These are phyloP conservation scores for Stramenopiles sp. DNA, from an alignment of 352 stramenopile species.

Conservation along the genomic window DNA sequence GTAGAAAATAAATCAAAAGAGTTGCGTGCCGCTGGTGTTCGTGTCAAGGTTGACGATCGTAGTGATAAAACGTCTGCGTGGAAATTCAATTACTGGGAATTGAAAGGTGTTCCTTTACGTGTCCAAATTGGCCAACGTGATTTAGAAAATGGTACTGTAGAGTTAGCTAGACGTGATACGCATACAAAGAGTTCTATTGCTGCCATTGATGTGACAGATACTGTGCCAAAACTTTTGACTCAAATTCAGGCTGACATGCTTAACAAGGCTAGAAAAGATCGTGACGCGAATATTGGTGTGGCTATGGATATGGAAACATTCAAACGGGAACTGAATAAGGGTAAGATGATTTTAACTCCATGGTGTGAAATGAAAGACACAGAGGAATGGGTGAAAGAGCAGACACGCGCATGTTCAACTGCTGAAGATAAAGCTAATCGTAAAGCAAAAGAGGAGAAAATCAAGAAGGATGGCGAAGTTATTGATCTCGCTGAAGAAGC, in stretches of 20 bases:
- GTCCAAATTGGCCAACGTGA: slow-evolving; percentile 90
- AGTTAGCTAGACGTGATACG: slow-evolving; percentile 58
- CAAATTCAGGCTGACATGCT: slow-evolving; percentile 83
- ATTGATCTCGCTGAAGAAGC: slow-evolving; percentile 26
- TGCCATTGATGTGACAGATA: slow-evolving; percentile 13
- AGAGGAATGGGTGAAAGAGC: slow-evolving; percentile 57
- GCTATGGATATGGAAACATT: slow-evolving; percentile 95
- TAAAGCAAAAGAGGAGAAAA: slow-evolving; percentile 16
- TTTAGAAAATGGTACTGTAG: slow-evolving; percentile 53
- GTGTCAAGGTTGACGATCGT: slow-evolving; percentile 72
- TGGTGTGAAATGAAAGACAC: slow-evolving; percentile 60
- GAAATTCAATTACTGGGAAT: slow-evolving; percentile 99
- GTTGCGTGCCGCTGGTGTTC: slow-evolving; percentile 33
- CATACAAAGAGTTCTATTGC: slow-evolving; percentile 19
- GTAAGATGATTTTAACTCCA: slow-evolving; percentile 77
- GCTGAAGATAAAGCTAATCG: slow-evolving; percentile 26
- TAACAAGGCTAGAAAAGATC: slow-evolving; percentile 42
- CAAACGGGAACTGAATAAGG: slow-evolving; percentile 68
- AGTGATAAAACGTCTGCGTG: slow-evolving; percentile 60
- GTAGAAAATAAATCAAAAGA: slow-evolving; percentile 14
- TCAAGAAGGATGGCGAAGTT: slow-evolving; percentile 17
- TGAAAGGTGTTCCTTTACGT: slow-evolving; percentile 91
- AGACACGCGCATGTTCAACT: too few relatives aligned
- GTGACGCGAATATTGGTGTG: slow-evolving; percentile 60
- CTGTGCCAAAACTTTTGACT: slow-evolving; percentile 27